Evolutionary conservation across 345 rosid genomes (phyloP).

Genomic region (Pelargonium nanum): DNA sequence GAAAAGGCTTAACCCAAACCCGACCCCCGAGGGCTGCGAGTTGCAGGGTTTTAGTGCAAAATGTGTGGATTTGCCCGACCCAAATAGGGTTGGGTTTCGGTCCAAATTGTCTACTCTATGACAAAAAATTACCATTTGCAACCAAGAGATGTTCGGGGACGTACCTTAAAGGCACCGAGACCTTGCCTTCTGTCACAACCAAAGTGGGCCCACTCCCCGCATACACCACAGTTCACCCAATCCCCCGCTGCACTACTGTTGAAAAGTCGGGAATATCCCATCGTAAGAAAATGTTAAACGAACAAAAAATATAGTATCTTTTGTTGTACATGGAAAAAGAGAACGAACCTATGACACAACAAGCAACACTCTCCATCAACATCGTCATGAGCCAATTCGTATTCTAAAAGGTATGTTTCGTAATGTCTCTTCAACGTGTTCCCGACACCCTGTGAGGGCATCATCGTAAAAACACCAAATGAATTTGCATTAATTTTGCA

Average conservation of each 20-base stretch:
- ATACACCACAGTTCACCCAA: conserved; percentile 47
- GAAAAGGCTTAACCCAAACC: too few species aligned
- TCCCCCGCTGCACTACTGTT: conserved; percentile 47
- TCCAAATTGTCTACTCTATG: too few species aligned
- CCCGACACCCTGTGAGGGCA: conserved; percentile 36
- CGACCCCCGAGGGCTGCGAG: too few species aligned
- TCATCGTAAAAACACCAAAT: too few species aligned
- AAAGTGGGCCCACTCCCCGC: conserved; percentile 52
- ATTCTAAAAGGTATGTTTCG: conserved; percentile 45
- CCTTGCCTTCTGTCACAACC: conserved; percentile 51
- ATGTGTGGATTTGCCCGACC: too few species aligned
- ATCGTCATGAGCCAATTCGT: conserved; percentile 46
- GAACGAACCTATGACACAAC: conserved; percentile 37
- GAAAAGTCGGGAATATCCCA: background rate
- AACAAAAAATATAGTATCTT: background rate
- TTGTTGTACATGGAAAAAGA: background rate
- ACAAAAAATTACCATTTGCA: background rate
- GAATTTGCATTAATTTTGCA: background rate
- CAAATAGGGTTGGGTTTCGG: too few species aligned
- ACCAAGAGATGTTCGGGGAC: background rate
- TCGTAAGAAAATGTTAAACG: background rate
- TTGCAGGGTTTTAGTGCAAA: too few species aligned
- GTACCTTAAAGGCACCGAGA: conserved; percentile 47
- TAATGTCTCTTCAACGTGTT: conserved; percentile 45
- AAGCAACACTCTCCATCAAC: conserved; percentile 52